A percentile compares a stretch with the other conserved stretches of the same genome.
Conservation (phyloP, 495 filamentous ascomycete species). For the Neurospora sublineolata region DNA sequence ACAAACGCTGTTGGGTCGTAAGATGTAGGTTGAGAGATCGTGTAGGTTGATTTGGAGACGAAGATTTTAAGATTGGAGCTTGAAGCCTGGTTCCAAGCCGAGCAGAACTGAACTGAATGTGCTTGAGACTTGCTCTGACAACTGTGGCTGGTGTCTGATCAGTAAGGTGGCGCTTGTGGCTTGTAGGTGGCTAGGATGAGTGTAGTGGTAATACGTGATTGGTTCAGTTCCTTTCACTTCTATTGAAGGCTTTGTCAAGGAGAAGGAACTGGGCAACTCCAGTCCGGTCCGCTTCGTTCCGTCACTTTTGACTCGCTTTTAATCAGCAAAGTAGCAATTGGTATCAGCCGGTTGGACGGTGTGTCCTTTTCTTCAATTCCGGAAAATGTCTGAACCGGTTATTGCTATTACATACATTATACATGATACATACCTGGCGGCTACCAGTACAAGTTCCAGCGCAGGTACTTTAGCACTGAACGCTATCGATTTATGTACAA, state of each 20-base stretch:
- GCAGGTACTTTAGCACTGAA: neutral
- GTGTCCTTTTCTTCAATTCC: neutral
- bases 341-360: neutral
- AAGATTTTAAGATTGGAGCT: slow-evolving; percentile 9
- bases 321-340: neutral
- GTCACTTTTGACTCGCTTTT: neutral
- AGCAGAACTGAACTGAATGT: neutral
- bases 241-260: neutral
- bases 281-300: neutral
- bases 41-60: neutral
- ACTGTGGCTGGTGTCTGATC: neutral
- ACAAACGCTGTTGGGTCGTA: neutral
- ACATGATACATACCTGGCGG: neutral
- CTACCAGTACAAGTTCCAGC: neutral
- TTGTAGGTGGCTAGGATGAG: neutral
- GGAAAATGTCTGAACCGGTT: neutral
- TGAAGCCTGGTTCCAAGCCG: neutral
- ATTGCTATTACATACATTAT: neutral
- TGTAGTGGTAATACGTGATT: neutral
- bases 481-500: neutral
- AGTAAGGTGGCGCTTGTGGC: neutral
- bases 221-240: neutral
- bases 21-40: slow-evolving; percentile 6
- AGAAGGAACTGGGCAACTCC: neutral
- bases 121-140: neutral